Conservation (phyloP, 176 grass and related monocot genomes). For the Avena insularis region DNA sequence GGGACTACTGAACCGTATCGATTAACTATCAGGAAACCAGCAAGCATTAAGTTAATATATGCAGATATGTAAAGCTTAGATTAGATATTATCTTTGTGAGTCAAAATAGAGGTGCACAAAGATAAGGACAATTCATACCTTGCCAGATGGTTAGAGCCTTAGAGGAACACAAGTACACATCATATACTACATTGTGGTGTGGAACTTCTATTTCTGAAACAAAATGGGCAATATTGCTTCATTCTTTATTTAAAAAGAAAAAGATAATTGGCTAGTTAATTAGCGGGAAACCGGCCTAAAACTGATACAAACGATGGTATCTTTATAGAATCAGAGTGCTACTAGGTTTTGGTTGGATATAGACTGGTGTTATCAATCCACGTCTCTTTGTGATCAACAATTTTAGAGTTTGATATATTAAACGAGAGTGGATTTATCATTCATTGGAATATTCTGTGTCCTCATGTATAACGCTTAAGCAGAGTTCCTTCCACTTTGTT, state of each 20-base stretch:
- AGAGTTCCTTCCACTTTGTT: neutral
- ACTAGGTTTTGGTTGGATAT: neutral
- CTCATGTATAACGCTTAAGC: neutral
- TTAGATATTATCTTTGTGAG: neutral
- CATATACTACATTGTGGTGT: slow-evolving; percentile 9
- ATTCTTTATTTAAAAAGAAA: too few species aligned
- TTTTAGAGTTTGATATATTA: neutral
- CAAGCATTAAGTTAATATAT: neutral
- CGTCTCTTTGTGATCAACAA: neutral
- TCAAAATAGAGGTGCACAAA: neutral
- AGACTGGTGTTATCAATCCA: neutral
- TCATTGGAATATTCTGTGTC: neutral
- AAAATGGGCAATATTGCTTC: too few species aligned
- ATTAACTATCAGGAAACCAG: neutral
- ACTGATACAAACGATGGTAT: too few species aligned
- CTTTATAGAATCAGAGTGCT: neutral
- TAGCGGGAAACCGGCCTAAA: too few species aligned
- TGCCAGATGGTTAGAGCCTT: neutral
- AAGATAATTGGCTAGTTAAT: too few species aligned
- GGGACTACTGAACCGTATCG: neutral
- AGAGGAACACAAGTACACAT: neutral
- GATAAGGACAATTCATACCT: neutral
- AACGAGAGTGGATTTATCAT: neutral
- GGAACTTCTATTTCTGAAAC: neutral
- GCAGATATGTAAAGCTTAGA: neutral